These are phyloP conservation scores for Coniochaeta sp. DNA, from an alignment of 2,329 filamentous ascomycete species.

Conservation along the genomic window DNA sequence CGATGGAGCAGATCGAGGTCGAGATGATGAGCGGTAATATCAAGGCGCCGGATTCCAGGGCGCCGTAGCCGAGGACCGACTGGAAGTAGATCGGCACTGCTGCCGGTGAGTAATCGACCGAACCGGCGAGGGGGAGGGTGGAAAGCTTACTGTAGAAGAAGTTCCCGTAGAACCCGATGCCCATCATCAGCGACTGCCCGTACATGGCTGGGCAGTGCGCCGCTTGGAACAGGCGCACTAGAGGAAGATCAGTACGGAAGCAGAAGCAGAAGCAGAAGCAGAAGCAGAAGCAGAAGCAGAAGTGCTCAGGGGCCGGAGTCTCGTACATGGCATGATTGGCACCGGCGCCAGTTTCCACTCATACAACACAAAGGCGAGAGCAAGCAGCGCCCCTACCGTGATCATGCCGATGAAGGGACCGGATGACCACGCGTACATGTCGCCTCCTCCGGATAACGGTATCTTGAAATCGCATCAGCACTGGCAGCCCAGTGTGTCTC, in stretches of 20 bases:
- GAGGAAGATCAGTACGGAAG: background rate
- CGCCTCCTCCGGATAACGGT: constrained; percentile 19
- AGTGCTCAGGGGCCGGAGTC: background rate
- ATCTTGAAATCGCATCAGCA: constrained; percentile 6
- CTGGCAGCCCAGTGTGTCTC: background rate
- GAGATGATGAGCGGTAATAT: constrained; percentile 20
- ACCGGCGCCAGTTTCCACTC: constrained; percentile 19
- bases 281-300: background rate
- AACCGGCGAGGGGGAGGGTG: background rate
- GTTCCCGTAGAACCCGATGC: constrained; percentile 20
- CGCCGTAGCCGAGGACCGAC: constrained; percentile 18
- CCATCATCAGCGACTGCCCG: constrained; percentile 18
- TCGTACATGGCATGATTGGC: constrained; percentile 18
- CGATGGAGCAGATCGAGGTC: constrained; percentile 19
- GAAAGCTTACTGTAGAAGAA: constrained; percentile 16
- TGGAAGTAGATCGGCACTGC: constrained; percentile 21
- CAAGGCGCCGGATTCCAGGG: constrained; percentile 20
- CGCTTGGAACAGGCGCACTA: constrained; percentile 14
- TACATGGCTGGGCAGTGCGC: constrained; percentile 14
- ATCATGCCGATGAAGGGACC: constrained; percentile 17
- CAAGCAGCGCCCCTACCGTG: constrained; percentile 11
- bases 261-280: no score
- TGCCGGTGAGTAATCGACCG: background rate
- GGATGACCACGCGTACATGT: constrained; percentile 18
- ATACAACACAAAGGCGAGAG: constrained; percentile 16